These are phyloP conservation scores for Metschnikowia sp. DNA, from an alignment of 805 yeast species.

Conservation along the genomic window DNA sequence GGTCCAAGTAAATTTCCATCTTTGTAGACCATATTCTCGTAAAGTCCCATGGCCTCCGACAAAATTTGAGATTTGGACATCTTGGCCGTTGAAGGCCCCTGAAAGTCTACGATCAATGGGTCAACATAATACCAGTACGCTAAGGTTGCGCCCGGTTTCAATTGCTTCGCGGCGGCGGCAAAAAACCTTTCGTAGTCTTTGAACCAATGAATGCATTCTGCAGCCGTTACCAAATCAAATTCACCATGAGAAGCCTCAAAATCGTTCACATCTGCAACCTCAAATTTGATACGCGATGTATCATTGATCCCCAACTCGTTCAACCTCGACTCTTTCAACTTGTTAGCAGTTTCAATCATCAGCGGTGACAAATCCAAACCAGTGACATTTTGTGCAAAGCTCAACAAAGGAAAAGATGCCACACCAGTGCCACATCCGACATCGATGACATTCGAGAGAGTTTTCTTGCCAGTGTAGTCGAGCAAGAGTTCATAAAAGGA, in stretches of 20 bases:
- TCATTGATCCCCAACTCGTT: slow-evolving; percentile 25
- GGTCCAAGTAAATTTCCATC: slow-evolving; percentile 51
- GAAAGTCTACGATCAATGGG: slow-evolving; percentile 31
- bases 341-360: slow-evolving; percentile 46
- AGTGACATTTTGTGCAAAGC: slow-evolving; percentile 33
- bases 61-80: slow-evolving; percentile 15
- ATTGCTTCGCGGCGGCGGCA: slow-evolving; percentile 9
- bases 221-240: slow-evolving; percentile 19
- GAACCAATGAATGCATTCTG: slow-evolving; percentile 22
- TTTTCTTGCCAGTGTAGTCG: slow-evolving; percentile 22
- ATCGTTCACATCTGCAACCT: slow-evolving; percentile 32
- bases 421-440: slow-evolving; percentile 57
- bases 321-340: slow-evolving; percentile 23
- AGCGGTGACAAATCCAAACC: slow-evolving; percentile 47
- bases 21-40: slow-evolving; percentile 41
- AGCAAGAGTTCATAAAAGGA: slow-evolving; percentile 32
- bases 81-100: slow-evolving; percentile 17
- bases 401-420: slow-evolving; percentile 44
- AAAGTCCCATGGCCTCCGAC: slow-evolving; percentile 23
- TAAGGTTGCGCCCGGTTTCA: slow-evolving; percentile 18
- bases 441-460: slow-evolving; percentile 28
- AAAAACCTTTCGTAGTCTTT: slow-evolving; percentile 17
- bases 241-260: slow-evolving; percentile 19
- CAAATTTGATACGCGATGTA: slow-evolving; percentile 26
- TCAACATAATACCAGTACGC: slow-evolving; percentile 22